Evolutionary conservation across 2,329 filamentous ascomycete species (phyloP).

Genomic region (Colletotrichum siamense): DNA sequence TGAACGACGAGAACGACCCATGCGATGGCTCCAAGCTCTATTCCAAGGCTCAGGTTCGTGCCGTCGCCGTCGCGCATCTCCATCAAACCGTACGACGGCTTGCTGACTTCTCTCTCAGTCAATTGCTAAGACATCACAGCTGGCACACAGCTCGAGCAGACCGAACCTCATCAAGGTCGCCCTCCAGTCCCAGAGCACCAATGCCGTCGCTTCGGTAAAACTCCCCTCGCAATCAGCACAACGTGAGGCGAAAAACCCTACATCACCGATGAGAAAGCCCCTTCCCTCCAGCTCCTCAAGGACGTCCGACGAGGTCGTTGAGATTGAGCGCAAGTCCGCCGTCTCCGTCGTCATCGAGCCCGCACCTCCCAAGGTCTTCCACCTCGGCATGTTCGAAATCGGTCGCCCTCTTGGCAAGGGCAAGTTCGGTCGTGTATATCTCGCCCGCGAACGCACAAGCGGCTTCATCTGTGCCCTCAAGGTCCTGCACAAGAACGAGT

Average conservation of each 20-base stretch:
- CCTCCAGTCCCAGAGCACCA: constrained; percentile 78
- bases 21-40: constrained; percentile 59
- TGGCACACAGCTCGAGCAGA: constrained; percentile 63
- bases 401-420: constrained; percentile 85
- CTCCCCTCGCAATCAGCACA: constrained; percentile 71
- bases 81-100: constrained; percentile 17
- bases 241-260: constrained; percentile 48
- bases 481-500: constrained; percentile 83
- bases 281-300: constrained; percentile 44
- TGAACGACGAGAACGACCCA: constrained; percentile 85
- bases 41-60: constrained; percentile 77
- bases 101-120: constrained; percentile 40
- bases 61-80: neutral
- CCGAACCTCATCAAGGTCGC: constrained; percentile 87
- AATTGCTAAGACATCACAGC: constrained; percentile 44
- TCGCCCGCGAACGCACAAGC: constrained; percentile 78
- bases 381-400: constrained; percentile 94
- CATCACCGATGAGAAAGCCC: constrained; percentile 60
- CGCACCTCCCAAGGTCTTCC: constrained; percentile 68
- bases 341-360: constrained; percentile 63
- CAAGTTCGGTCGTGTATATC: constrained; percentile 86
- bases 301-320: constrained; percentile 54
- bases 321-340: constrained; percentile 54
- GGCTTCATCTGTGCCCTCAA: constrained; percentile 89
- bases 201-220: constrained; percentile 69